Evolutionary conservation across 495 filamentous ascomycete species (phyloP), one percentile per base, ranked within the genome.

Genomic region (Filosporella fistucella): DNA sequence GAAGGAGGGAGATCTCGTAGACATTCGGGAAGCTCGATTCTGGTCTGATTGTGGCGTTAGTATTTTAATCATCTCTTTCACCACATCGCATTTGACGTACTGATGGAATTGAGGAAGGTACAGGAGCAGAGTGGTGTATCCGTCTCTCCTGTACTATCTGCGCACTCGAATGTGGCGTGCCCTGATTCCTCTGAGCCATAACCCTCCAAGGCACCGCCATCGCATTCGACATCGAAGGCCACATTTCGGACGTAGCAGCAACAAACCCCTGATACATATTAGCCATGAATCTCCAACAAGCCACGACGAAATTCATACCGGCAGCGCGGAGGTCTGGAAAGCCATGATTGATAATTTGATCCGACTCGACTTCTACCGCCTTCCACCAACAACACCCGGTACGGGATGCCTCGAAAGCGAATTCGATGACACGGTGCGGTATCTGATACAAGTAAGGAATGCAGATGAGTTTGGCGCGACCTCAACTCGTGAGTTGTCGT

Each of bases 211-310:
- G 68, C 14, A 67, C 42, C 14, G 62, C 54, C 39, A 81, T 56
- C 16, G 69, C 62, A 49, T 64, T 70, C 30, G 70, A 65, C 48
- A 81, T 66, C 14, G 75, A 75, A 18, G 78, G 76, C 74, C 72
- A 79, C 49, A 78, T 48, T 33, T 79, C 74, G 39, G 69, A 63
- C 2, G 74, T 71, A 47, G 69, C 69, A 30, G 72, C 69, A 40
- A 69, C 70, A 43, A 79, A 63, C 42, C 60, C 66, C 70, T 75
- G 5, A 38, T 38, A 16, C 20, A 36, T 47, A 28, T 26, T 20
- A 28, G 29, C 13, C 13, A 18, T 20, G 29, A 13, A 21, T 3
- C n/a, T 11, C 20, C 10, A 21, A 40, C 37, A 4, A 22, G 8
- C 3, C 4, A 33, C 23, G 29, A 26, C 2, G 14, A 22, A 26